Evolutionary conservation across 192 early-diverging fungal genomes (phyloP).

Genomic region (Mortierella antarctica): DNA sequence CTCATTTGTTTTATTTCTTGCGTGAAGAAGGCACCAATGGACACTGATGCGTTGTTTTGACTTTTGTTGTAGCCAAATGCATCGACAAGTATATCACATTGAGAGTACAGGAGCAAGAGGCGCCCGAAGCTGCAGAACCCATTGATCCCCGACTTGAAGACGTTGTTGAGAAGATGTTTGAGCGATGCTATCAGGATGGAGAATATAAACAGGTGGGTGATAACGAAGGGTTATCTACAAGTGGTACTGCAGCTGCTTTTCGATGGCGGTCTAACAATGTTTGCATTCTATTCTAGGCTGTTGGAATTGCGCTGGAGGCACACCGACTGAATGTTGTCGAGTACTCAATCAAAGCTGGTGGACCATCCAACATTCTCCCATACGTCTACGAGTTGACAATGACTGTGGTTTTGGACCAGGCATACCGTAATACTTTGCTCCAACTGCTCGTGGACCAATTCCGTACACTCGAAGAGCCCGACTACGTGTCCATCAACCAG

Average conservation of each 20-base stretch:
- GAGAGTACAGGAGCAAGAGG: constrained; percentile 61
- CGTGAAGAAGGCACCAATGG: too few species aligned
- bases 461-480: constrained; percentile 78
- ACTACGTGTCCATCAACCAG: constrained; percentile 92
- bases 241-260: neutral
- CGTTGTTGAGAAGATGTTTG: constrained; percentile 96
- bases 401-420: constrained; percentile 84
- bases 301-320: constrained; percentile 96
- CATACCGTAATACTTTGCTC: constrained; percentile 86
- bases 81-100: constrained; percentile 96
- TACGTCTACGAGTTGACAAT: constrained; percentile 90
- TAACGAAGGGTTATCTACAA: too few species aligned
- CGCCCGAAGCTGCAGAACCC: constrained; percentile 44
- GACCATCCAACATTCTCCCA: constrained; percentile 76
- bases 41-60: neutral
- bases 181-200: constrained; percentile 85
- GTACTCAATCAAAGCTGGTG: constrained; percentile 77
- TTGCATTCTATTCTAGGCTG: constrained; percentile 62
- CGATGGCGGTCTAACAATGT: neutral
- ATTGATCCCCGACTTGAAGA: constrained; percentile 86
- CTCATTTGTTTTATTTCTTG: too few species aligned
- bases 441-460: constrained; percentile 81
- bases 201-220: constrained; percentile 82
- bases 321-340: constrained; percentile 91
- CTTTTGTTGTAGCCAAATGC: constrained; percentile 74